phyloP scores from a whole-genome alignment of 2,329 filamentous ascomycete genomes.

The Colletotrichum paranaense region DNA sequence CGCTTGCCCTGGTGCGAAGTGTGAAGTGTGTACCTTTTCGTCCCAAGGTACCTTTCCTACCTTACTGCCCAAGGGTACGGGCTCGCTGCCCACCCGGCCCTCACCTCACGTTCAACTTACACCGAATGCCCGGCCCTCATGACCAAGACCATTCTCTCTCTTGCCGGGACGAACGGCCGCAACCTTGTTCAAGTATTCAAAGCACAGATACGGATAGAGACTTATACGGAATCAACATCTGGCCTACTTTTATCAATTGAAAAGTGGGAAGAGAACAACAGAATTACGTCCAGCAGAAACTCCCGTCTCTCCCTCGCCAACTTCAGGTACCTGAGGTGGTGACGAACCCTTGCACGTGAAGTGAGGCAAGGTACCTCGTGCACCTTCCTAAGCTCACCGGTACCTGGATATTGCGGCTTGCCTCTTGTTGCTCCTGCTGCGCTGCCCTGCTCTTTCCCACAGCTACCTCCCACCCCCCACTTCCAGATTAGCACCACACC shows the following conservation, averaged over 20 bases:
- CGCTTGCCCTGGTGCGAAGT: neutral
- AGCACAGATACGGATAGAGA: neutral
- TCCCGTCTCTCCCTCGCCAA: neutral
- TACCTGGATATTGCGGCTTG: neutral
- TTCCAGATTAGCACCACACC: slow-evolving; percentile 20
- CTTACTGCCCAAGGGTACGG: neutral
- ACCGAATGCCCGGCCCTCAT: neutral
- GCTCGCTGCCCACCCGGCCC: neutral
- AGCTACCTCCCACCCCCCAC: slow-evolving; percentile 12
- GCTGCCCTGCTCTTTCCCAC: slow-evolving; percentile 15
- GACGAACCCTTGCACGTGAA: neutral
- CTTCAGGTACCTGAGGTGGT: neutral
- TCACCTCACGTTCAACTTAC: neutral
- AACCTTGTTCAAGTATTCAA: neutral
- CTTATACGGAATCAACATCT: neutral
- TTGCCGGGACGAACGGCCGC: neutral
- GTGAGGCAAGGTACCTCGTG: slow-evolving; percentile 5
- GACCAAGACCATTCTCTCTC: neutral
- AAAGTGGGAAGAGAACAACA: neutral
- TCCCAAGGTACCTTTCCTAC: slow-evolving; percentile 8
- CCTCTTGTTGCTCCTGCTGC: neutral
- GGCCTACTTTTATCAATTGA: neutral
- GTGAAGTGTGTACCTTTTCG: neutral
- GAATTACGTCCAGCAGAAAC: neutral
- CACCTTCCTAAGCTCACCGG: neutral